Conservation (phyloP, 306 rosid genomes). For the Prinsepia uniflora region DNA sequence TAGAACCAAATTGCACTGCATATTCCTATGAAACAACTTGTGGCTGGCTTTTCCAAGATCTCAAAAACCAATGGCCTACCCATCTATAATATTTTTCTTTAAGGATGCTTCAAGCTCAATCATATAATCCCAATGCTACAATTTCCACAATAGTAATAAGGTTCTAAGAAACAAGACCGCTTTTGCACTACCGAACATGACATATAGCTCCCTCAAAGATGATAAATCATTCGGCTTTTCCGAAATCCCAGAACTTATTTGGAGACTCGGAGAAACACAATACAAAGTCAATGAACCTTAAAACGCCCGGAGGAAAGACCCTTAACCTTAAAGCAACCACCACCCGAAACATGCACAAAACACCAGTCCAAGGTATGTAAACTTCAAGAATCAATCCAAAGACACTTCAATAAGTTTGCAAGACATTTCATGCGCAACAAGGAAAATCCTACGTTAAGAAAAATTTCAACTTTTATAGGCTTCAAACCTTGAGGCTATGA, state of each 20-base stretch:
- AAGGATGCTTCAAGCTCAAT: slow-evolving; percentile 14
- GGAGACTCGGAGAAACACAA: too few species aligned
- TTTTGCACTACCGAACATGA: slow-evolving; percentile 24
- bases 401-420: slow-evolving; percentile 1
- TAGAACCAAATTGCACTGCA: slow-evolving; percentile 88
- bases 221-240: too few species aligned
- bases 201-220: too few species aligned
- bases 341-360: slow-evolving; percentile 9
- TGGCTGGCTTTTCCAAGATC: slow-evolving; percentile 89
- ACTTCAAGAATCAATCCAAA: slow-evolving; percentile 17
- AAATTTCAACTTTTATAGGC: slow-evolving; percentile 1
- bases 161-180: slow-evolving; percentile 1
- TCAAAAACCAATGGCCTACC: slow-evolving; percentile 89
- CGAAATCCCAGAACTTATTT: too few species aligned
- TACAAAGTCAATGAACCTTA: too few species aligned
- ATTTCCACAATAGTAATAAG: slow-evolving; percentile 14
- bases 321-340: neutral
- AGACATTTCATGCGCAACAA: slow-evolving; percentile 16
- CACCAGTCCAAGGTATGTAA: neutral
- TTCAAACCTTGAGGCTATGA: neutral
- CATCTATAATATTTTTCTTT: slow-evolving; percentile 36
- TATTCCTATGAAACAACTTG: slow-evolving; percentile 75
- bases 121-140: slow-evolving; percentile 16
- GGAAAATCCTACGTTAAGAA: slow-evolving; percentile 19
- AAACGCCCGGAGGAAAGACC: slow-evolving; percentile 22